Base-by-base conservation (phyloP, 192 early-diverging fungal genomes). In the Dissophora ornata region DNA sequence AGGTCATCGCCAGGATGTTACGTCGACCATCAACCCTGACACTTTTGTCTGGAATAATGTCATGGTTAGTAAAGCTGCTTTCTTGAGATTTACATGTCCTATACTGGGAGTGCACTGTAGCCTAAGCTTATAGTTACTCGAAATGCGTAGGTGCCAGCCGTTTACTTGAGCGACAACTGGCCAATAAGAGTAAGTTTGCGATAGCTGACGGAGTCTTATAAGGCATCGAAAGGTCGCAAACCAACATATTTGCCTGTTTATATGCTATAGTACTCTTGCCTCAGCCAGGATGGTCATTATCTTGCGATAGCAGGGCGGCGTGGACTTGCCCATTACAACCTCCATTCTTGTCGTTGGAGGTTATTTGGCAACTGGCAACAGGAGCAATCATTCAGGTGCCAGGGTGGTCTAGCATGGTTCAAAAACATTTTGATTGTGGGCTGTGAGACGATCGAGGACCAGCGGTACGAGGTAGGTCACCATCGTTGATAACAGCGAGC, bases 281-380 rank as follows among this genome's bases (percentile, higher is more conserved):
- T 89, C 22, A 91, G 90, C 52, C 71, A 80, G 9, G 89, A 88
- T 26, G 94, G 93, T 12, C 82, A 83, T 21, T 91, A 85, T 60
- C 79, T 97, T 29, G 97, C 94, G 0, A 88, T 97, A 57, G 93
- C 97, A 11, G 97, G 97, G 1, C 83, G 75, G 50, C 89, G 88
- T 16, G 97, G 97, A 11, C 69, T 98, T 46, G 90, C 93, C 3
- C 90, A 92, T 62, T 93, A 93, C 58, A 94, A 88, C 73, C 68
- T 86, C 18, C 65, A 71, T 2, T 88, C 91, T 3, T 85, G 88
- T 26, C 74, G 88, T 63, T 98, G 97, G 97, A 95, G 95, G 61
- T 57, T 98, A 36, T 94, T 96, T 86, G 93, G 95, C 8, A 95
- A 93, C 69, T 91, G 93, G 77, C 84, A 86, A 36, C 86, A 93